Percentiles rank a stretch among this genome's conserved stretches.
phyloP scores from a whole-genome alignment of 129 eudicot genomes.

The Ambrosia artemisiifolia region DNA sequence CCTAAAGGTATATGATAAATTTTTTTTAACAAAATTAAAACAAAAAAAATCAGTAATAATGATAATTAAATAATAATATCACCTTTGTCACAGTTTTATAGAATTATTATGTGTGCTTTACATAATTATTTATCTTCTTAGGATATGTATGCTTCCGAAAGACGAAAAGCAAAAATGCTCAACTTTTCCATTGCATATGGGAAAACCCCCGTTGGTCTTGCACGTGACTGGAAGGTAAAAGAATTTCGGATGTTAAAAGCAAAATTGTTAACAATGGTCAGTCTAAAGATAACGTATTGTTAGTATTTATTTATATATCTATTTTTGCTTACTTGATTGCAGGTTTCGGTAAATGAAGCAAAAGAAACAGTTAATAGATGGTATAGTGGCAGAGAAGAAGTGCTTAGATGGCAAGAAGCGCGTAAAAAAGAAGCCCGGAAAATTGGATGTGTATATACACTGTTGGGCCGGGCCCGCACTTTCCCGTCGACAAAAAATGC shows the following conservation, averaged over 20 bases:
- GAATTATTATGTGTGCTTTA: background rate
- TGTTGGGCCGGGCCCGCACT: slow-evolving; percentile 82
- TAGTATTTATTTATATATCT: background rate
- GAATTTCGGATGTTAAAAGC: background rate
- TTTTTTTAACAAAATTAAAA: background rate
- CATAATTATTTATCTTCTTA: slow-evolving; percentile 10
- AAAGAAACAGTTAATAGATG: slow-evolving; percentile 80
- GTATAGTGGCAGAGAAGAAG: slow-evolving; percentile 93
- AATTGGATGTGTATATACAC: slow-evolving; percentile 56
- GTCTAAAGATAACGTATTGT: background rate
- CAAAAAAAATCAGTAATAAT: background rate
- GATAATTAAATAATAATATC: background rate
- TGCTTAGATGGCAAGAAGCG: slow-evolving; percentile 71
- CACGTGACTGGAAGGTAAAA: slow-evolving; percentile 93
- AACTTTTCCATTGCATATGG: slow-evolving; percentile 98
- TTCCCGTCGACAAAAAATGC: slow-evolving; percentile 59
- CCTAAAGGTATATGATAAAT: slow-evolving; percentile 49
- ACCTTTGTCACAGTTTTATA: background rate
- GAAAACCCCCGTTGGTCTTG: slow-evolving; percentile 78
- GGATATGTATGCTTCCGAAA: slow-evolving; percentile 96
- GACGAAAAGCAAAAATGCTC: slow-evolving; percentile 97
- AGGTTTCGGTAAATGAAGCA: slow-evolving; percentile 91
- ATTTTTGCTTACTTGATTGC: background rate
- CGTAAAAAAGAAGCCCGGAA: slow-evolving; percentile 68
- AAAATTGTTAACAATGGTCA: background rate